phyloP scores from a whole-genome alignment of 2,329 filamentous ascomycete genomes.

The Stemphylium lycopersici region DNA sequence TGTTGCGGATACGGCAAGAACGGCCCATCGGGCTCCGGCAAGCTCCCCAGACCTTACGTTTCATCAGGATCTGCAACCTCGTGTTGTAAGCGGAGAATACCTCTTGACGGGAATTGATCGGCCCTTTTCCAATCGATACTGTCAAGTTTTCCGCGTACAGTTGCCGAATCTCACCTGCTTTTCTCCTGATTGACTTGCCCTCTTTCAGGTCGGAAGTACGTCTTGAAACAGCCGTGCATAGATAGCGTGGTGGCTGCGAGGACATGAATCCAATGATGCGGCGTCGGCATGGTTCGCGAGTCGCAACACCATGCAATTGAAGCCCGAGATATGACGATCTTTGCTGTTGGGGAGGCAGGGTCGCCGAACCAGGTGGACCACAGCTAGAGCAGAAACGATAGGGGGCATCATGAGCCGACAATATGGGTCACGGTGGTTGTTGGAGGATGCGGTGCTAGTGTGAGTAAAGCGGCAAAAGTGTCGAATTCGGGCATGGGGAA shows the following conservation, averaged over 20 bases:
- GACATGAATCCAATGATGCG: constrained; percentile 4
- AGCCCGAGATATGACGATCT: constrained; percentile 4
- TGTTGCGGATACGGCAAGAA: constrained; percentile 13
- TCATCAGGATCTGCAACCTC: constrained; percentile 5
- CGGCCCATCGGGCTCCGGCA: constrained; percentile 9
- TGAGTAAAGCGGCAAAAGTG: neutral
- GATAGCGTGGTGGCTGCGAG: constrained; percentile 5
- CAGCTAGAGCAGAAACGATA: neutral
- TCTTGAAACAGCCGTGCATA: constrained; percentile 16
- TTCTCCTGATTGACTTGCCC: constrained; percentile 14
- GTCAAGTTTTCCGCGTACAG: neutral
- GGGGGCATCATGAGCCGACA: neutral
- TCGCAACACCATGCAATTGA: constrained; percentile 7
- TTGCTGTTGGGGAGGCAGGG: constrained; percentile 1
- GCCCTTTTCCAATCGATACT: neutral
- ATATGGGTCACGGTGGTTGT: neutral
- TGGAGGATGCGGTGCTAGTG: neutral
- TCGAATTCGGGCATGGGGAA: neutral
- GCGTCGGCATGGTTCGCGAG: neutral
- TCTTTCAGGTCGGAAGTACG: constrained; percentile 8
- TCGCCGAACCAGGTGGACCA: neutral
- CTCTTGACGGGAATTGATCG: neutral
- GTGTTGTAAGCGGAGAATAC: neutral
- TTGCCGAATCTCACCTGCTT: neutral
- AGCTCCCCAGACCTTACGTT: constrained; percentile 5